Evolutionary conservation across 129 eudicot species (phyloP).

Genomic region (Artemisia tridentata): DNA sequence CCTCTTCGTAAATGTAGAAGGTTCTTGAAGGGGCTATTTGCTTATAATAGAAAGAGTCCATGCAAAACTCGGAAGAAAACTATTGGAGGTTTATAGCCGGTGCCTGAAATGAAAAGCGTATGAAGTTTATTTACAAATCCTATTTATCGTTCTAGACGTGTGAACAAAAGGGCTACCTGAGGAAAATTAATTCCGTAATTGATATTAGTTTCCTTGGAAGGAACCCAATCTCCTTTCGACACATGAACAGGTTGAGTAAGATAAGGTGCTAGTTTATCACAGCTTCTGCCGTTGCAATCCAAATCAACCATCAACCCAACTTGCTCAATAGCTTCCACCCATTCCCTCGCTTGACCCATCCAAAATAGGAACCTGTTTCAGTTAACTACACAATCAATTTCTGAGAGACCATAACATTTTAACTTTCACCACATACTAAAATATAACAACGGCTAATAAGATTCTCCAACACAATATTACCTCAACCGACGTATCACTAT

Average conservation of each 20-base stretch:
- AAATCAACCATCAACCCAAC: conserved; percentile 69
- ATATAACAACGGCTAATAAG: no score
- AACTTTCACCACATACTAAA: no score
- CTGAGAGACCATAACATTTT: no score
- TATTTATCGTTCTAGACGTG: not conserved
- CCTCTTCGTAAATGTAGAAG: conserved; percentile 92
- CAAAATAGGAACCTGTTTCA: conserved; percentile 75
- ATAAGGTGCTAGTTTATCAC: conserved; percentile 80
- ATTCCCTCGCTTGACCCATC: conserved; percentile 93
- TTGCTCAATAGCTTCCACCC: conserved; percentile 80
- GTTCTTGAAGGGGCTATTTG: conserved; percentile 87
- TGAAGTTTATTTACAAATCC: not conserved
- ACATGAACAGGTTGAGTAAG: conserved; percentile 67
- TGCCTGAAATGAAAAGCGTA: conserved; percentile 64
- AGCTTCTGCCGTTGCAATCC: conserved; percentile 49
- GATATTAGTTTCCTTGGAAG: conserved; percentile 43
- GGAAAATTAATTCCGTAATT: conserved; percentile 74
- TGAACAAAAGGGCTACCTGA: conserved; percentile 45
- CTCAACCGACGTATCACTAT: no score
- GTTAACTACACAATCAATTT: not conserved
- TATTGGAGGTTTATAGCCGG: conserved; percentile 71
- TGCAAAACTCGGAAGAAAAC: conserved; percentile 49
- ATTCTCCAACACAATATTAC: no score
- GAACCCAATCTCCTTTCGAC: conserved; percentile 66
- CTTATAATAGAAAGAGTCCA: conserved; percentile 50